Evolutionary conservation across 768 basidiomycete species (phyloP).

Genomic region (Gloeopeniophorella convolvens): DNA sequence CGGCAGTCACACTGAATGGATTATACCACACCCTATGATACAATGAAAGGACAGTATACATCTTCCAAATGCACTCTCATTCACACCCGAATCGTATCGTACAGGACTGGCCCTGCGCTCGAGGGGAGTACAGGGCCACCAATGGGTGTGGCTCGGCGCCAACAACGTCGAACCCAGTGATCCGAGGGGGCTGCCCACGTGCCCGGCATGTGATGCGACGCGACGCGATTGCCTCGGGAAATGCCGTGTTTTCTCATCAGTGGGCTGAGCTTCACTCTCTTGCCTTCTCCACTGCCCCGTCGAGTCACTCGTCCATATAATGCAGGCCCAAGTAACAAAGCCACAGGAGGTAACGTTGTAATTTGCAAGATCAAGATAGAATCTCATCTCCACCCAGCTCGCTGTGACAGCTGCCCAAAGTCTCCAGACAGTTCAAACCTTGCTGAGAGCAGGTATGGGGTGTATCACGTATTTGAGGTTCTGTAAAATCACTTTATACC

Average conservation of each 20-base stretch:
- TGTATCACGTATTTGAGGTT: conserved; percentile 75
- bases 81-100: too few species aligned
- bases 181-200: too few species aligned
- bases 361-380: background rate
- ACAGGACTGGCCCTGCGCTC: too few species aligned
- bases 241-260: background rate
- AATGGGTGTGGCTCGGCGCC: too few species aligned
- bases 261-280: background rate
- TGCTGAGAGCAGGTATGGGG: conserved; percentile 65
- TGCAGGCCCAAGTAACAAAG: conserved; percentile 36
- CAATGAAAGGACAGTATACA: too few species aligned
- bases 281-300: background rate
- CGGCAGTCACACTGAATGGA: too few species aligned
- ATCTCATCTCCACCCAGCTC: conserved; percentile 22
- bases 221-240: too few species aligned
- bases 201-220: too few species aligned
- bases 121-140: too few species aligned
- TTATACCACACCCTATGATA: too few species aligned
- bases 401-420: conserved; percentile 46
- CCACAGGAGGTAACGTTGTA: conserved; percentile 24
- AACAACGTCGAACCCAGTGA: too few species aligned
- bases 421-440: conserved; percentile 61
- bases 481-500: conserved; percentile 12
- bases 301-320: conserved; percentile 21
- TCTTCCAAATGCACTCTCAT: too few species aligned